Evolutionary conservation across 805 yeast species (phyloP), one percentile per base, ranked within the genome.

Genomic region (Candida pseudofarinosa): DNA sequence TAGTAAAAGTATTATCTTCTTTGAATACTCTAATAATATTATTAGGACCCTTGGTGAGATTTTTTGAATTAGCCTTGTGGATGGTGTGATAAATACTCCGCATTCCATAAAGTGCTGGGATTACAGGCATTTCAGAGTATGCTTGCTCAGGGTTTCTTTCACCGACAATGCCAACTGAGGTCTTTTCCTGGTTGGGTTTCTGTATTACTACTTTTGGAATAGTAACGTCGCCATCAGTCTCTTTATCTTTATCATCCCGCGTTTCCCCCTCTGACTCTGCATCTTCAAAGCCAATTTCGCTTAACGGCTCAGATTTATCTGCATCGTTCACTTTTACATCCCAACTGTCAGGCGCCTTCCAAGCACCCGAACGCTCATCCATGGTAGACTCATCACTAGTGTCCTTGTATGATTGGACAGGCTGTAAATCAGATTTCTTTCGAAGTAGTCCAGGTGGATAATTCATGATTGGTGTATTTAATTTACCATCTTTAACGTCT

Each of bases 1-100:
- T 87, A 13, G 93, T 85, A 50, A 88, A 87, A 8, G 89, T 85
- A 52, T 88, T 90, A 44, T 87, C 95, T 40, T 81, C 85, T 45
- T 85, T 80, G 66, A 85, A 89, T 1, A 91, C 82, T 46, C 96
- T 80, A 17, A 91, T 69, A 47, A 73, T 76, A 50, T 68, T 76
- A 37, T 66, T 69, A 17, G 68, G 66, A 10, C 64, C 67, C 42
- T 55, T 60, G 5, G 46, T 46, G 28, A 26, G 34, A 15, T 26
- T 38, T 15, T 45, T 34, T 6, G 48, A 7, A 7, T 23, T 23
- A 23, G 28, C 6, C 10, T 23, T 23, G 10, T 23, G 6, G 6
- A 23, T 23, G 28, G 6, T 23, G 10, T 35, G 26, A 35, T 13
- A n/a, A 12, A 35, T 35, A n/a, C 28, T 18, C 19, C 16, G 38